Percentiles rank a stretch among this genome's conserved stretches.
Conservation (phyloP, 2,329 filamentous ascomycete genomes). For the Diaporthe aspalathi region DNA sequence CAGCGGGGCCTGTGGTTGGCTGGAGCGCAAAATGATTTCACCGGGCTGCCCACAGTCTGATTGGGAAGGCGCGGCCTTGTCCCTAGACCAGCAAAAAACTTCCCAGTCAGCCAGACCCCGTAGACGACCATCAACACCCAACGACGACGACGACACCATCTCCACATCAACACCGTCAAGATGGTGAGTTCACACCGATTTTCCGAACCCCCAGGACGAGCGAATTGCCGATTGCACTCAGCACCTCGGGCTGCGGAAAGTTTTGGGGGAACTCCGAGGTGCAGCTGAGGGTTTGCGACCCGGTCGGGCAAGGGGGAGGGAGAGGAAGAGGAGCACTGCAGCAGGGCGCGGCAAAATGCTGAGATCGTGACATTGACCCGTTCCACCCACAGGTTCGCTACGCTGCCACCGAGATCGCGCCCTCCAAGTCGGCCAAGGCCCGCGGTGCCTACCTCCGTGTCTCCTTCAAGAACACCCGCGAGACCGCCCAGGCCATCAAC, state of each 20-base stretch:
- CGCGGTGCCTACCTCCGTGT: slow-evolving; percentile 99
- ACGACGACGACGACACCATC: slow-evolving; percentile 37
- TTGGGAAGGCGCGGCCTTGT: slow-evolving; percentile 32
- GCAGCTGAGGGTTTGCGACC: slow-evolving; percentile 21
- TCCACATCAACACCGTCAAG: slow-evolving; percentile 40
- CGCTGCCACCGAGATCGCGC: slow-evolving; percentile 88
- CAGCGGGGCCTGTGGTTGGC: slow-evolving; percentile 3
- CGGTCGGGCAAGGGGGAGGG: not conserved
- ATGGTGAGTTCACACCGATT: slow-evolving; percentile 39
- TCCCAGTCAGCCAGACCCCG: slow-evolving; percentile 26
- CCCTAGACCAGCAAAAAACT: slow-evolving; percentile 38
- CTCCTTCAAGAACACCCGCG: slow-evolving; percentile 99
- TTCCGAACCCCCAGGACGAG: slow-evolving; percentile 18
- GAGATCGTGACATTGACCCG: slow-evolving; percentile 33
- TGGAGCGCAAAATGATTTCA: slow-evolving; percentile 35
- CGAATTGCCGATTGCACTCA: slow-evolving; percentile 34
- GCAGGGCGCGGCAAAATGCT: slow-evolving; percentile 17
- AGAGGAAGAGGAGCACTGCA: not conserved
- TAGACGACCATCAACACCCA: slow-evolving; percentile 33
- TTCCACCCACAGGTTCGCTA: slow-evolving; percentile 81
- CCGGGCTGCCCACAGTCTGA: slow-evolving; percentile 36
- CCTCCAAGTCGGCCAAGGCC: slow-evolving; percentile 94
- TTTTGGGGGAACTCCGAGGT: slow-evolving; percentile 21
- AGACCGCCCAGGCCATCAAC: slow-evolving; percentile 99
- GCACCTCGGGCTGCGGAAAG: slow-evolving; percentile 24